phyloP scores from a whole-genome alignment of 352 stramenopile species.

The Phytophthora parvispora region DNA sequence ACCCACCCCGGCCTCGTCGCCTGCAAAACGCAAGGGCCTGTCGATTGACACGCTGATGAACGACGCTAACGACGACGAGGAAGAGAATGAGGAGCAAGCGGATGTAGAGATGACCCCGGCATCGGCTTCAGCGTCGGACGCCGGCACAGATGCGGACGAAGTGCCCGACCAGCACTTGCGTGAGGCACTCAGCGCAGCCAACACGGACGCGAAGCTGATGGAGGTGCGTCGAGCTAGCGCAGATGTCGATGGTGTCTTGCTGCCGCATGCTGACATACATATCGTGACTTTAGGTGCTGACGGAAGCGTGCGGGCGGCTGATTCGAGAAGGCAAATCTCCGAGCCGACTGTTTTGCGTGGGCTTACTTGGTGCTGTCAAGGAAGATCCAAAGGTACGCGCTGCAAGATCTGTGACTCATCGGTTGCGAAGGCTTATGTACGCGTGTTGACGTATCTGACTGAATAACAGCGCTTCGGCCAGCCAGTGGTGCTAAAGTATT shows the following conservation, averaged over 20 bases:
- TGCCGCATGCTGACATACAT: neutral
- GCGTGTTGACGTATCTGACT: neutral
- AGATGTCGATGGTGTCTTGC: neutral
- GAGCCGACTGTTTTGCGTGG: constrained; percentile 69
- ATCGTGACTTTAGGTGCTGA: constrained; percentile 49
- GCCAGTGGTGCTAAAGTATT: constrained; percentile 76
- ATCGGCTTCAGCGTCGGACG: constrained; percentile 32
- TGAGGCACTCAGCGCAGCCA: constrained; percentile 48
- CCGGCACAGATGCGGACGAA: constrained; percentile 33
- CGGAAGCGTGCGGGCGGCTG: constrained; percentile 53
- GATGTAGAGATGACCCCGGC: constrained; percentile 34
- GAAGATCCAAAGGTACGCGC: constrained; percentile 52
- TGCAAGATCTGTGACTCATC: neutral
- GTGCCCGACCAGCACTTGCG: constrained; percentile 65
- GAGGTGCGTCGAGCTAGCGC: constrained; percentile 35
- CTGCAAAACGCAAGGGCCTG: constrained; percentile 56
- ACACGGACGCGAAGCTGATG: constrained; percentile 59
- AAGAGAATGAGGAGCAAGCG: constrained; percentile 21
- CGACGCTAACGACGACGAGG: constrained; percentile 43
- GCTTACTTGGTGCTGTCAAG: constrained; percentile 67
- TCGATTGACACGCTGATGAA: constrained; percentile 74
- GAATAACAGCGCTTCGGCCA: constrained; percentile 57
- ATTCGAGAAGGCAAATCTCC: constrained; percentile 67
- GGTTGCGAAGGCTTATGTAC: neutral
- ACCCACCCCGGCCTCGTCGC: constrained; percentile 45